Evolutionary conservation across 805 yeast genomes (phyloP), one percentile per base, ranked within the genome.

Genomic region (Monosporozyma yasuniensis): DNA sequence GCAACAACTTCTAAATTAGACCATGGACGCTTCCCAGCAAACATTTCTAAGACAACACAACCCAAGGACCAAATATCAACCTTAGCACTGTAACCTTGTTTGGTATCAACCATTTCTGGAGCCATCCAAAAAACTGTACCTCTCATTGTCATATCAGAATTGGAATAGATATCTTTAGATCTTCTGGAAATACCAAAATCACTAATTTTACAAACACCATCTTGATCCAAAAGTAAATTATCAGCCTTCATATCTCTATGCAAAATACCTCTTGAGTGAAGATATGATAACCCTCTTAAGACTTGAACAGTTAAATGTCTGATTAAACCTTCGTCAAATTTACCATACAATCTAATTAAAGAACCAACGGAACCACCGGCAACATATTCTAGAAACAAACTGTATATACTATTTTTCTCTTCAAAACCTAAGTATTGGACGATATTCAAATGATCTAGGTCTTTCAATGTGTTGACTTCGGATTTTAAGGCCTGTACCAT

Each of bases 71-170:
- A 93, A 38, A 93, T 90, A 67, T 93, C 99, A 22, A 93, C 89
- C 68, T 93, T 93, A 19, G 99, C 99, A 71, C 95, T 87, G 65
- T 93, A 93, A 0, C 99, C 99, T 63, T 84, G 93, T 55, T 82
- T 82, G 51, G 87, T 88, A 63, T 89, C 91, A 47, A 93, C 89
- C 55, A 95, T 96, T 63, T 93, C 99, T 0, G 99, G 99, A 0
- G 99, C 99, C 99, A 93, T 93, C 99, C 99, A 93, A 66, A 90
- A 93, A 1, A 95, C 88, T 0, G 99, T 90, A 22, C 99, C 99
- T 67, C 95, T 96, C 95, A 87, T 88, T 11, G 97, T 90, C 96
- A 90, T 87, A 49, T 88, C 96, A 3, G 96, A 88, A 65, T 93
- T 89, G 28, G 86, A 82, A 64, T 93, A 91, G 22, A 91, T 87